These are phyloP conservation scores for Claviceps sp. DNA, from an alignment of 2,329 filamentous ascomycete species.

Conservation along the genomic window DNA sequence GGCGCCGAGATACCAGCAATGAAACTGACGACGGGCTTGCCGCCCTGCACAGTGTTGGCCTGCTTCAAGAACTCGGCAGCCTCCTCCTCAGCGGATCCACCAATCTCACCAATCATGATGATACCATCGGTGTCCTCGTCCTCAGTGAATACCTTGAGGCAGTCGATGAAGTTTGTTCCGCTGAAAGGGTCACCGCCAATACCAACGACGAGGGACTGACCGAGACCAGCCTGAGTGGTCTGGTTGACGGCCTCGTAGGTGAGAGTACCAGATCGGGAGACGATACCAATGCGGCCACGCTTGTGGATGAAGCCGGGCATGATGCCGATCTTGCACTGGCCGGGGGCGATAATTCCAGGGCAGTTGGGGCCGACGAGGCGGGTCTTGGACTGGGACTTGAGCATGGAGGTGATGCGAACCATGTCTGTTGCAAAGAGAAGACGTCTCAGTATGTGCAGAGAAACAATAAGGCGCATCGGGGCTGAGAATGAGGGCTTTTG, in stretches of 20 bases:
- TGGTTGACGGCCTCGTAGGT: slow-evolving; percentile 99
- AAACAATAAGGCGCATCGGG: not conserved
- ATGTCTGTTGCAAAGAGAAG: slow-evolving; percentile 51
- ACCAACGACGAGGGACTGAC: slow-evolving; percentile 94
- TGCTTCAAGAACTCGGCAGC: slow-evolving; percentile 89
- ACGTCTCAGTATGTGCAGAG: slow-evolving; percentile 4
- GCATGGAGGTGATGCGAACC: slow-evolving; percentile 95
- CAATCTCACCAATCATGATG: slow-evolving; percentile 99
- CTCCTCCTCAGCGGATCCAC: slow-evolving; percentile 93
- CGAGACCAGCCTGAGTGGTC: slow-evolving; percentile 91
- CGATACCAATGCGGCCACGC: slow-evolving; percentile 95
- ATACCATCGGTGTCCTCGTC: slow-evolving; percentile 96
- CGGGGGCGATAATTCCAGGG: slow-evolving; percentile 87
- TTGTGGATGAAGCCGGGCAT: slow-evolving; percentile 99
- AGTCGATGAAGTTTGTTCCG: slow-evolving; percentile 99
- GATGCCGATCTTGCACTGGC: slow-evolving; percentile 99
- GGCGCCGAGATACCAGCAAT: slow-evolving; percentile 97
- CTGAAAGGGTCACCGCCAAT: slow-evolving; percentile 98
- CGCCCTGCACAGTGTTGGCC: slow-evolving; percentile 72
- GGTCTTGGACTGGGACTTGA: slow-evolving; percentile 96
- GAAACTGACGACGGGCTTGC: slow-evolving; percentile 94
- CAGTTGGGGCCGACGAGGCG: slow-evolving; percentile 96
- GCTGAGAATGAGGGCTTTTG: not conserved
- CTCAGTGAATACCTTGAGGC: slow-evolving; percentile 89
- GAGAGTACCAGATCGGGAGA: slow-evolving; percentile 92